Percentiles rank a stretch among this genome's conserved stretches.
Evolutionary conservation across 1,284 basidiomycete genomes (phyloP).

Genomic region (Wolfiporia cocos): DNA sequence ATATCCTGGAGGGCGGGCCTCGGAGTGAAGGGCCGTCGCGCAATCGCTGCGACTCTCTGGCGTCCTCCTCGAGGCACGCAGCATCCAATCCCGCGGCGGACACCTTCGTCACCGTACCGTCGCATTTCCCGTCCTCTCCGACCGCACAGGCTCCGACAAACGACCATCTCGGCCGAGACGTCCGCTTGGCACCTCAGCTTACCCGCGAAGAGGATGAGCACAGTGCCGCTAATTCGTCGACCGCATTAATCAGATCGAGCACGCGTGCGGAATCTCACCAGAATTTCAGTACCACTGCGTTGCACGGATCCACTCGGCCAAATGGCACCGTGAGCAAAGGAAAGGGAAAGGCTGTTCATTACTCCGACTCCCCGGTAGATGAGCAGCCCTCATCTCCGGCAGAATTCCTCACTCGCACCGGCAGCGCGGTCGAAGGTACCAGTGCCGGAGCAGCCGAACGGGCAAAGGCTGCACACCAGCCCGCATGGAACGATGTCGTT

Average conservation of each 20-base stretch:
- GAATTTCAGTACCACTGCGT: no score
- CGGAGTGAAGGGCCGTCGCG: no score
- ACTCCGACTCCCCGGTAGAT: conserved; percentile 18
- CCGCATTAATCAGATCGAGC: conserved; percentile 17
- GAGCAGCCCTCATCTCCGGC: conserved; percentile 43
- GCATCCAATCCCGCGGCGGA: conserved; percentile 20
- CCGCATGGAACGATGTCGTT: conserved; percentile 40
- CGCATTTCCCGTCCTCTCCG: conserved; percentile 13
- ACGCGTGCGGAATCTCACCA: no score
- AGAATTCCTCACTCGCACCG: conserved; percentile 53
- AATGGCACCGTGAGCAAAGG: conserved; percentile 13
- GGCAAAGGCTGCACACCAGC: conserved; percentile 19
- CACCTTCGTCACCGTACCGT: conserved; percentile 32
- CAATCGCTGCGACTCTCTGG: no score
- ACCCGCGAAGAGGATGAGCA: no score
- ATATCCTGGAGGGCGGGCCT: conserved; percentile 34
- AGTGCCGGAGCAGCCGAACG: conserved; percentile 52
- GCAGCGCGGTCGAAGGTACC: conserved; percentile 44
- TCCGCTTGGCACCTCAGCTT: no score
- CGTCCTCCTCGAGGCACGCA: background rate
- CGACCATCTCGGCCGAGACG: background rate
- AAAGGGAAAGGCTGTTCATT: conserved; percentile 29
- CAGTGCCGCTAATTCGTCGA: conserved; percentile 10
- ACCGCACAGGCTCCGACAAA: background rate
- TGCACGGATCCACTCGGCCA: no score